Evolutionary conservation across 2,329 filamentous ascomycete genomes (phyloP).

Genomic region (Calonectria multiphialidica): DNA sequence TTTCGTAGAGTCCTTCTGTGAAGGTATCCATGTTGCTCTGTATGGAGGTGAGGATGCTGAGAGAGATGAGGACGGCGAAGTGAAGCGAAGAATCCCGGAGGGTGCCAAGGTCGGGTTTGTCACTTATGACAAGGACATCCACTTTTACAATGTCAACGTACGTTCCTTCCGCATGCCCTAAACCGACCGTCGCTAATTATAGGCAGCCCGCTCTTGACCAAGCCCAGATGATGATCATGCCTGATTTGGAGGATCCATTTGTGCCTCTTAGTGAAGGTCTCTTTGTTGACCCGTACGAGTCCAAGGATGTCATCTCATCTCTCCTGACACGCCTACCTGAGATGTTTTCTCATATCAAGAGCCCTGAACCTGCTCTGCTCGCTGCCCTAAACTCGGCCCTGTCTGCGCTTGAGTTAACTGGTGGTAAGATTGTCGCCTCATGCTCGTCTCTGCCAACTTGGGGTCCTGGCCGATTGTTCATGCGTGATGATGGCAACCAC

Average conservation of each 20-base stretch:
- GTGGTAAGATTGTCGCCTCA: constrained; percentile 92
- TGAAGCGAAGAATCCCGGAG: constrained; percentile 73
- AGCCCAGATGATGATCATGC: constrained; percentile 99
- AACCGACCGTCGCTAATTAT: constrained; percentile 28
- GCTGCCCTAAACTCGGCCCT: constrained; percentile 87
- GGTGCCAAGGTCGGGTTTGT: constrained; percentile 94
- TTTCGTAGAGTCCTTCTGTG: constrained; percentile 90
- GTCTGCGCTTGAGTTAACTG: constrained; percentile 85
- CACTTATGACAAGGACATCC: constrained; percentile 95
- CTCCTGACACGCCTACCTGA: constrained; percentile 85
- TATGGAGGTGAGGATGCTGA: constrained; percentile 76
- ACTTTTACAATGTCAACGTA: constrained; percentile 96
- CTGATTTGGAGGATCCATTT: constrained; percentile 96
- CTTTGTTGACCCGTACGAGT: constrained; percentile 94
- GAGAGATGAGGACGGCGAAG: constrained; percentile 63
- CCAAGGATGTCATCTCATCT: constrained; percentile 87
- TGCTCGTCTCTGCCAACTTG: constrained; percentile 90
- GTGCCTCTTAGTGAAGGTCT: constrained; percentile 91
- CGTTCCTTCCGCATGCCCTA: constrained; percentile 48
- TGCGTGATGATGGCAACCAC: constrained; percentile 90
- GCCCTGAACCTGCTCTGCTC: constrained; percentile 89
- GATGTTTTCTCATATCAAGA: constrained; percentile 90
- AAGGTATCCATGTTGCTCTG: constrained; percentile 86
- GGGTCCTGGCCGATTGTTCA: constrained; percentile 86
- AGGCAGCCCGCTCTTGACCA: constrained; percentile 78